phyloP scores from a whole-genome alignment of 345 rosid species.

The Hibiscus mutabilis region DNA sequence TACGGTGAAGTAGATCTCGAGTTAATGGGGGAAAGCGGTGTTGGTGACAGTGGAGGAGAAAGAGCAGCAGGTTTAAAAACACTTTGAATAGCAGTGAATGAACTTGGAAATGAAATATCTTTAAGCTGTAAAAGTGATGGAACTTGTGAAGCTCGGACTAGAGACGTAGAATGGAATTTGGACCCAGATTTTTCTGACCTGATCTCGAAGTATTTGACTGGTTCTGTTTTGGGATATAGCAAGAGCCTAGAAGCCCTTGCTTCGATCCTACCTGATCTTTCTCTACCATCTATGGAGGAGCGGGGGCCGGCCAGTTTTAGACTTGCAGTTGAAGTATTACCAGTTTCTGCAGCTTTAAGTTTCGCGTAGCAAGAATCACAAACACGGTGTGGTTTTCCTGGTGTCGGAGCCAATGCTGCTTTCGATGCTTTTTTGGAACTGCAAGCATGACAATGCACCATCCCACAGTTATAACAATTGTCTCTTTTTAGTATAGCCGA shows the following conservation, averaged over 20 bases:
- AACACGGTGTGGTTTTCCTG: background rate
- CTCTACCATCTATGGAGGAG: slow-evolving; percentile 44
- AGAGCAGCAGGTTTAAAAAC: slow-evolving; percentile 40
- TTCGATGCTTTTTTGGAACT: background rate
- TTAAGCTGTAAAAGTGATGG: slow-evolving; percentile 58
- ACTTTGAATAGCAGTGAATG: slow-evolving; percentile 58
- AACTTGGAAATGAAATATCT: slow-evolving; percentile 72
- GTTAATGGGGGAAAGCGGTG: slow-evolving; percentile 18
- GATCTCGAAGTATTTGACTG: slow-evolving; percentile 62
- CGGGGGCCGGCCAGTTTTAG: slow-evolving; percentile 40
- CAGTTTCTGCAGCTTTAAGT: slow-evolving; percentile 38
- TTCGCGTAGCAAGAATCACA: background rate
- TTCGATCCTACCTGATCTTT: slow-evolving; percentile 37
- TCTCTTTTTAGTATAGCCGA: background rate
- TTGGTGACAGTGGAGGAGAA: slow-evolving; percentile 21
- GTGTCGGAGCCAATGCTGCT: background rate
- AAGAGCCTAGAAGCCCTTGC: slow-evolving; percentile 48
- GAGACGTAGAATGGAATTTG: slow-evolving; percentile 43
- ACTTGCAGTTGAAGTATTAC: slow-evolving; percentile 25
- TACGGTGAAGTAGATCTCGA: slow-evolving; percentile 60
- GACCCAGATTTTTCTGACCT: slow-evolving; percentile 48
- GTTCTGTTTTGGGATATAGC: slow-evolving; percentile 55
- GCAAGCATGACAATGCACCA: background rate
- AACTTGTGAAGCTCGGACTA: slow-evolving; percentile 65
- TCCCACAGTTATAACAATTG: background rate